Conservation (phyloP, 148 eudicot genomes). For the Arbutus unedo region DNA sequence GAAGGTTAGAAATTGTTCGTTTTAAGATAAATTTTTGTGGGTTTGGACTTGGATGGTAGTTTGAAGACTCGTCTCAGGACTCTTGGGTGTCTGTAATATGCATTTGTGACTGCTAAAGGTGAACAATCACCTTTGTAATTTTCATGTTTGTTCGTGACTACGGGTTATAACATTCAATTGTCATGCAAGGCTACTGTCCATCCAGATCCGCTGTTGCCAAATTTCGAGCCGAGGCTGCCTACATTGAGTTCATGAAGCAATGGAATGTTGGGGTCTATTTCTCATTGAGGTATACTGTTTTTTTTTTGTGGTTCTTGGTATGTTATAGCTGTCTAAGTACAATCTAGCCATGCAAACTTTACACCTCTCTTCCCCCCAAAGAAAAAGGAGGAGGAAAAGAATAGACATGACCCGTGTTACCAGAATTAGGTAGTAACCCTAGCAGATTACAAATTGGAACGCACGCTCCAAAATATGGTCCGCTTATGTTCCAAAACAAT, state of each 20-base stretch:
- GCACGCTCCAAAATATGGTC: too few species aligned
- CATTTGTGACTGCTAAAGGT: background rate
- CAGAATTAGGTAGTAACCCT: too few species aligned
- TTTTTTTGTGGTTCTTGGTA: background rate
- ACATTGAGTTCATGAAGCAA: slow-evolving; percentile 85
- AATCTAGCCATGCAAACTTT: slow-evolving; percentile 5
- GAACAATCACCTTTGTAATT: background rate
- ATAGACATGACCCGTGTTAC: too few species aligned
- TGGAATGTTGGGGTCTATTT: slow-evolving; percentile 98
- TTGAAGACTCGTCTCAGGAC: background rate
- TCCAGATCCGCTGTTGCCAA: slow-evolving; percentile 71
- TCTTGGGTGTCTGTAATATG: background rate
- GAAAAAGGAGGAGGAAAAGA: background rate
- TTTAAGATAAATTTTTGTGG: background rate
- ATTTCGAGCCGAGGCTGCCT: slow-evolving; percentile 79
- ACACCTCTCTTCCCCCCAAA: background rate
- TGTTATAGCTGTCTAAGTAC: background rate
- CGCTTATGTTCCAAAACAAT: too few species aligned
- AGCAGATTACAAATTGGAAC: too few species aligned
- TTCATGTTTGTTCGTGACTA: slow-evolving; percentile 11
- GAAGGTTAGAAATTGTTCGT: slow-evolving; percentile 59
- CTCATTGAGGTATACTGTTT: slow-evolving; percentile 70
- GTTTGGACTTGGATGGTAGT: background rate
- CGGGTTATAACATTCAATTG: slow-evolving; percentile 23
- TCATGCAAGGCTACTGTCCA: slow-evolving; percentile 76